Conservation (phyloP, 345 rosid species). For the Eucalyptus sideroxylon region DNA sequence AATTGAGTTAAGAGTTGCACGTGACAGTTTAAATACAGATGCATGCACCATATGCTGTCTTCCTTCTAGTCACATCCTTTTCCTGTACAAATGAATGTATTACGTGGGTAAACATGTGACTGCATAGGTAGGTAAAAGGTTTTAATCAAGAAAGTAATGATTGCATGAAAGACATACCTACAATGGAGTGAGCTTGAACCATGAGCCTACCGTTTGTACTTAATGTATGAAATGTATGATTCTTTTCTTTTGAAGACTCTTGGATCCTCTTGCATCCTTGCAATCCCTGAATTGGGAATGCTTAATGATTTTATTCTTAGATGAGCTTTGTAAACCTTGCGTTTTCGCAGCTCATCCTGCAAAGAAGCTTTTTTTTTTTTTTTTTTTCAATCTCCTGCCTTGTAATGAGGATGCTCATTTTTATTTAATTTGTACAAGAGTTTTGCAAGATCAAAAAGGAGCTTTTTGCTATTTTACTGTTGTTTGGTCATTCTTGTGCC, state of each 20-base stretch:
- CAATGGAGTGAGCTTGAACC: not conserved
- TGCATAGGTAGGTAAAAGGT: not conserved
- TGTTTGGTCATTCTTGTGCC: too few species aligned
- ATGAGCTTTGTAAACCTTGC: not conserved
- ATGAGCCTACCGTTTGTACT: not conserved
- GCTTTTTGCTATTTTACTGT: too few species aligned
- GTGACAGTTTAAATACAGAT: too few species aligned
- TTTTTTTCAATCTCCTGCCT: not conserved
- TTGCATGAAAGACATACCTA: not conserved
- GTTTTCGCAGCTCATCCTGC: not conserved
- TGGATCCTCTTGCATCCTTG: not conserved
- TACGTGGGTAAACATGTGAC: not conserved
- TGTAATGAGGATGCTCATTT: not conserved
- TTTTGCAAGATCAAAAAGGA: not conserved
- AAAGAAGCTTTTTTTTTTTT: not conserved
- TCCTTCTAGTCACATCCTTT: not conserved
- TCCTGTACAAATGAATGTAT: too few species aligned
- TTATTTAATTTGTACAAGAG: not conserved
- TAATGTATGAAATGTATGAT: not conserved
- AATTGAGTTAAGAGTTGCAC: too few species aligned
- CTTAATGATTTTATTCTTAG: not conserved
- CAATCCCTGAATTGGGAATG: not conserved
- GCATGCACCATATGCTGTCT: not conserved
- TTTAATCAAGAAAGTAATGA: not conserved
- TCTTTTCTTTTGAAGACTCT: not conserved